A percentile compares a stretch with the other conserved stretches of the same genome.
Evolutionary conservation across 1,139 yeast species (phyloP).

Genomic region (Sugiyamaella paludigena): DNA sequence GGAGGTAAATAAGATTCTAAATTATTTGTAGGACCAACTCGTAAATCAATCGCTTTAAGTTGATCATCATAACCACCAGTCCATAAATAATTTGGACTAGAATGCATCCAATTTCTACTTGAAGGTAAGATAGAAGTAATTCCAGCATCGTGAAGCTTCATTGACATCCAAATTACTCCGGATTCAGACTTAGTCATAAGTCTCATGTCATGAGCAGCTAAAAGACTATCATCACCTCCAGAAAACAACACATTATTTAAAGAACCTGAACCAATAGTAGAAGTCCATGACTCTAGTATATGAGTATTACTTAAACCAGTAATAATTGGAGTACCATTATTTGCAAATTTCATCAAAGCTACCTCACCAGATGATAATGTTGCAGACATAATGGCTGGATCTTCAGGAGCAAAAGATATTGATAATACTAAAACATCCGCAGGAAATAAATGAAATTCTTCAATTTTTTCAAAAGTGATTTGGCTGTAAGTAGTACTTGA

Average conservation of each 20-base stretch:
- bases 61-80: conserved; percentile 93
- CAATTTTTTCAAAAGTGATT: conserved; percentile 6
- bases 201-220: conserved; percentile 75
- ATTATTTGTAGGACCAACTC: conserved; percentile 49
- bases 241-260: conserved; percentile 63
- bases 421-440: conserved; percentile 60
- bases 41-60: conserved; percentile 64
- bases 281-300: conserved; percentile 86
- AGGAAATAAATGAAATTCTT: conserved; percentile 43
- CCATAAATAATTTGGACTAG: conserved; percentile 49
- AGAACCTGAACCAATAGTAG: conserved; percentile 61
- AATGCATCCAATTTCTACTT: conserved; percentile 36
- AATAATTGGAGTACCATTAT: conserved; percentile 18
- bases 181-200: conserved; percentile 23
- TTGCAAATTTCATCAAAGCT: conserved; percentile 23
- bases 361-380: conserved; percentile 40
- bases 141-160: conserved; percentile 78
- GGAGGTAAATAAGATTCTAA: conserved; percentile 51
- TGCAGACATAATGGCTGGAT: conserved; percentile 28
- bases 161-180: conserved; percentile 53
- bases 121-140: conserved; percentile 68
- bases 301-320: conserved; percentile 42
- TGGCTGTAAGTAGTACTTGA: background rate
- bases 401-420: conserved; percentile 45
- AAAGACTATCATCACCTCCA: conserved; percentile 85